phyloP scores from a whole-genome alignment of 2,329 filamentous ascomycete species.

The Pyrenophora graminea region DNA sequence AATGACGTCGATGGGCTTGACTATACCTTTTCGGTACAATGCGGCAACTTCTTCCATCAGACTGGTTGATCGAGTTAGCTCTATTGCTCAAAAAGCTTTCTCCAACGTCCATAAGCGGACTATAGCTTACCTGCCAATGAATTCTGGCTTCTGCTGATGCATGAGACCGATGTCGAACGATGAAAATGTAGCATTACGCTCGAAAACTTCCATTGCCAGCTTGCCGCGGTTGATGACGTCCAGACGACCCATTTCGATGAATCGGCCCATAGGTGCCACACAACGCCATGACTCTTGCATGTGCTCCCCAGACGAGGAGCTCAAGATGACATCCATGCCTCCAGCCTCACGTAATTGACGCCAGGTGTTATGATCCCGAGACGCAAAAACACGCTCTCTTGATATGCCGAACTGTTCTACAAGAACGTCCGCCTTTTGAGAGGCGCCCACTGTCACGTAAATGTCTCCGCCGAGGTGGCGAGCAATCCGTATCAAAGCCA shows the following conservation, averaged over 20 bases:
- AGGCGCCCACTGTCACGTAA: slow-evolving; percentile 22
- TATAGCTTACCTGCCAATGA: background rate
- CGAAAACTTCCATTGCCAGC: slow-evolving; percentile 23
- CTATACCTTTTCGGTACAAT: slow-evolving; percentile 5
- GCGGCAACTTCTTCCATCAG: slow-evolving; percentile 8
- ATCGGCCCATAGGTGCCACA: slow-evolving; percentile 44
- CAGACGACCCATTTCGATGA: slow-evolving; percentile 26
- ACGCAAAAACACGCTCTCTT: too few species aligned
- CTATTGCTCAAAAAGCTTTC: too few species aligned
- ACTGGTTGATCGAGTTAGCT: background rate
- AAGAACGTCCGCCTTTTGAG: background rate
- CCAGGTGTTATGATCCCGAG: background rate
- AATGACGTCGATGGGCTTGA: slow-evolving; percentile 4
- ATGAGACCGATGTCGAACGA: slow-evolving; percentile 25
- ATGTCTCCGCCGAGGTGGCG: slow-evolving; percentile 27
- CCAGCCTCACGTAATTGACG: background rate
- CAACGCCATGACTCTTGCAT: slow-evolving; percentile 7
- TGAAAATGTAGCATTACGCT: slow-evolving; percentile 25
- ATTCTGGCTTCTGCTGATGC: slow-evolving; percentile 5
- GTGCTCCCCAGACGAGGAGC: slow-evolving; percentile 22
- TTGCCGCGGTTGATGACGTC: slow-evolving; percentile 15
- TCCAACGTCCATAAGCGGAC: too few species aligned
- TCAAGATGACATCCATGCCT: slow-evolving; percentile 42
- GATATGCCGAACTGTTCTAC: too few species aligned
- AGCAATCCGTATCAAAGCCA: slow-evolving; percentile 28